Percentiles rank a stretch among this genome's conserved stretches.
Conservation (phyloP, 2,329 filamentous ascomycete genomes). For the Trichoderma sp. region DNA sequence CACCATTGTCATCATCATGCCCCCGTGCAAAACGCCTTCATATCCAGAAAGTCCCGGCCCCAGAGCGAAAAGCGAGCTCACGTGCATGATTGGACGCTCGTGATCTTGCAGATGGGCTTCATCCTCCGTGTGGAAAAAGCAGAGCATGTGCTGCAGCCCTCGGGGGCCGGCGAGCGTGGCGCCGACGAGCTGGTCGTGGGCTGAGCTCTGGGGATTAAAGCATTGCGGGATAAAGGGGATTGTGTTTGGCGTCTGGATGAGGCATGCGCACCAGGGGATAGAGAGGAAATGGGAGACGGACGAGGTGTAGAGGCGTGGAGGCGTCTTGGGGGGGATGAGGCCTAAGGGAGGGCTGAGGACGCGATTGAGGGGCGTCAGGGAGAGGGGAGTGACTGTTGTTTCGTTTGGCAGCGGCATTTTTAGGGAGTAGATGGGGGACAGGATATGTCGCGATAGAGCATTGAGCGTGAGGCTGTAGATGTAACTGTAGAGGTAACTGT, state of each 20-base stretch:
- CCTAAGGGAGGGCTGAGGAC: conserved; percentile 32
- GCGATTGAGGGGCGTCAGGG: conserved; percentile 26
- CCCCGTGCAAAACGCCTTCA: conserved; percentile 36
- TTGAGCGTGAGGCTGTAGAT: background rate
- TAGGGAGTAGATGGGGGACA: background rate
- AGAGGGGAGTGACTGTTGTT: background rate
- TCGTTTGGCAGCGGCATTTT: background rate
- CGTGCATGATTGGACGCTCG: conserved; percentile 27
- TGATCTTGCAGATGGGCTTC: conserved; percentile 26
- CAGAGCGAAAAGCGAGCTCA: conserved; percentile 33
- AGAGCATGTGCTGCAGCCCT: conserved; percentile 35
- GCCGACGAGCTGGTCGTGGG: conserved; percentile 37
- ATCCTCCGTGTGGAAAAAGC: conserved; percentile 32
- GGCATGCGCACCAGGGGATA: conserved; percentile 36
- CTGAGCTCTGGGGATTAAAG: conserved; percentile 29
- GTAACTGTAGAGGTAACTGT: background rate
- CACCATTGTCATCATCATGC: conserved; percentile 34
- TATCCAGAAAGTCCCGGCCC: conserved; percentile 36
- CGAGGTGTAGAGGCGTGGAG: conserved; percentile 27
- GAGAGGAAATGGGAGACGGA: conserved; percentile 34
- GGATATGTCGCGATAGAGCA: background rate
- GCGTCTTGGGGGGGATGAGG: conserved; percentile 29
- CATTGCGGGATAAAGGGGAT: conserved; percentile 35
- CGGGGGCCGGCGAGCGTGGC: conserved; percentile 30
- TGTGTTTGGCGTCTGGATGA: conserved; percentile 28